Evolutionary conservation across 75 land plant genomes (phyloP).

Genomic region (Cupressus sempervirens): DNA sequence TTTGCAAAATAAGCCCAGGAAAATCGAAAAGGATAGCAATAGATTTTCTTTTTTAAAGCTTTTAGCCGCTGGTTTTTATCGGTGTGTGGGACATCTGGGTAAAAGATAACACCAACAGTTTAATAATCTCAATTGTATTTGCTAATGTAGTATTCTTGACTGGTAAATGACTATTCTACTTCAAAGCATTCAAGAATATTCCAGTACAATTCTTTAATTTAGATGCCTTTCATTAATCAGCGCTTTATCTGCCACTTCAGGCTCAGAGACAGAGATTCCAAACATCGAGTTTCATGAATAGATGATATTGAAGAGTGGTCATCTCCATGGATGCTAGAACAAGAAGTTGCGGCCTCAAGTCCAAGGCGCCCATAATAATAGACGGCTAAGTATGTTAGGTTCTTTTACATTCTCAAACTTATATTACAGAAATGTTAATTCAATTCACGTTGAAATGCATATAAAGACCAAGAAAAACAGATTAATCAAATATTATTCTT

Average conservation of each 20-base stretch:
- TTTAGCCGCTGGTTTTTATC: background rate
- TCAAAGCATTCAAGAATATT: background rate
- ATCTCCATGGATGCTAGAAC: slow-evolving; percentile 97
- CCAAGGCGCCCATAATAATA: slow-evolving; percentile 93
- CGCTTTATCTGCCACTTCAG: background rate
- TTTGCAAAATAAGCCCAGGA: background rate
- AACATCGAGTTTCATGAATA: background rate
- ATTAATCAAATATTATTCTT: background rate
- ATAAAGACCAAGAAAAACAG: background rate
- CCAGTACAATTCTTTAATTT: background rate
- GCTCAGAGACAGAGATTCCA: background rate
- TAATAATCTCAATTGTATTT: background rate
- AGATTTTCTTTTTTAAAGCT: background rate
- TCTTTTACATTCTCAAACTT: background rate
- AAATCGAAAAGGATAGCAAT: no score
- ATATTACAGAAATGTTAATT: background rate
- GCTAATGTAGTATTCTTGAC: background rate
- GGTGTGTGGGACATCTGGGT: background rate
- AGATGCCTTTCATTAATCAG: background rate
- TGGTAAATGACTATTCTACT: background rate
- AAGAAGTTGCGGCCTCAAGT: slow-evolving; percentile 87
- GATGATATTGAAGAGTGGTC: slow-evolving; percentile 84
- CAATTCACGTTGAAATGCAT: background rate
- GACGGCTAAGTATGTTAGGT: slow-evolving; percentile 49
- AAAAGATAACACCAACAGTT: background rate